phyloP scores from a whole-genome alignment of 306 rosid genomes.

The Rosa persica region DNA sequence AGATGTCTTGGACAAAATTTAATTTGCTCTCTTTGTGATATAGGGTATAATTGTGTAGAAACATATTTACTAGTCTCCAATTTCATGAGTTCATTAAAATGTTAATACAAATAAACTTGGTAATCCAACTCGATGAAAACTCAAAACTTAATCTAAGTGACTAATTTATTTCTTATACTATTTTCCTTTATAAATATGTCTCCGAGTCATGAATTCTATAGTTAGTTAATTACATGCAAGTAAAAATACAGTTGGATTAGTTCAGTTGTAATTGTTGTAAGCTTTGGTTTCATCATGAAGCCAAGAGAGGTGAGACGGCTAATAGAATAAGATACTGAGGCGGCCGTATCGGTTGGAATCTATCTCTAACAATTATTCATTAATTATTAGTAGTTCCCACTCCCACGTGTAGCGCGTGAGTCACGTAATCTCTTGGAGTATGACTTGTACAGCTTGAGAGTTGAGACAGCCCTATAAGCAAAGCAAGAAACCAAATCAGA shows the following conservation, averaged over 20 bases:
- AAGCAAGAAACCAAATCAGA: slow-evolving; percentile 1
- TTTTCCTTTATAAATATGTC: too few relatives aligned
- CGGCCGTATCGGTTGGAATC: background rate
- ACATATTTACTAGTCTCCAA: background rate
- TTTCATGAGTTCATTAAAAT: background rate
- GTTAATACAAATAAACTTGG: too few relatives aligned
- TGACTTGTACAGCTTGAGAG: slow-evolving; percentile 19
- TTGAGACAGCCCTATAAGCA: slow-evolving; percentile 31
- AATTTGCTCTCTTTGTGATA: background rate
- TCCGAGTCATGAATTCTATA: too few relatives aligned
- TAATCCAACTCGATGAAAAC: too few relatives aligned
- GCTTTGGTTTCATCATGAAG: background rate
- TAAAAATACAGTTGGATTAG: background rate
- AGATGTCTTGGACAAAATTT: background rate
- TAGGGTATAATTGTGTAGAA: background rate
- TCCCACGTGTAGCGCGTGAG: background rate
- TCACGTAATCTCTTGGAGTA: background rate
- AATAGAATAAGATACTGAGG: background rate
- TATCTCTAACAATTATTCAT: background rate
- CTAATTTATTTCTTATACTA: too few relatives aligned
- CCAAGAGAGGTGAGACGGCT: background rate
- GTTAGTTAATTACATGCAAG: background rate
- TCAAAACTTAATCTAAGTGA: too few relatives aligned
- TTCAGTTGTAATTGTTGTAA: background rate
- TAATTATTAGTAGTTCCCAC: background rate